A percentile compares a stretch with the other conserved stretches of the same genome.
Evolutionary conservation across 129 eudicot genomes (phyloP).

Genomic region (Flaveria trinervia): DNA sequence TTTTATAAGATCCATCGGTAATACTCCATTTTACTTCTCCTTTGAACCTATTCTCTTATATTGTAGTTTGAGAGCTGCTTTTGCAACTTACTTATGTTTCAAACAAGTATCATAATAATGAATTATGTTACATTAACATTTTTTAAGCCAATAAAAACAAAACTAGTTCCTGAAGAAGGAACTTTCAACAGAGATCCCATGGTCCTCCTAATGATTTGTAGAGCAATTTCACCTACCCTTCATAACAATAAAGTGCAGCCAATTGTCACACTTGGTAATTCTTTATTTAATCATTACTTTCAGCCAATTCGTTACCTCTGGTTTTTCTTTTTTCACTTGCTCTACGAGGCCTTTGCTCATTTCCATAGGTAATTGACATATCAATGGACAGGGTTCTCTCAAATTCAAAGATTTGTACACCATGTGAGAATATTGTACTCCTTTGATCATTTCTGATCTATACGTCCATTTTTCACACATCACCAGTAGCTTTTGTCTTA

Average conservation of each 20-base stretch:
- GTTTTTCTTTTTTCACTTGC: too few species aligned
- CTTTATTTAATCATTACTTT: not conserved
- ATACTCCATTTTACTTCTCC: too few species aligned
- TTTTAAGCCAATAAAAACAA: not conserved
- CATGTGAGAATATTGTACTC: conserved; percentile 22
- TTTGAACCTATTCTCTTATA: too few species aligned
- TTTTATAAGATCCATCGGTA: too few species aligned
- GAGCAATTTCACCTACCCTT: conserved; percentile 9
- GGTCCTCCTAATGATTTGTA: conserved; percentile 36
- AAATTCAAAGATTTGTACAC: conserved; percentile 21
- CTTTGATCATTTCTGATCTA: conserved; percentile 16
- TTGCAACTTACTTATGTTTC: not conserved
- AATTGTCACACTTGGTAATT: not conserved
- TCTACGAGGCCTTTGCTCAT: not conserved
- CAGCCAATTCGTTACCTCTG: not conserved
- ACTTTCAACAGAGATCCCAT: conserved; percentile 25
- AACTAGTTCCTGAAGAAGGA: not conserved
- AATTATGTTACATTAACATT: not conserved
- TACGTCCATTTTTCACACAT: conserved; percentile 33
- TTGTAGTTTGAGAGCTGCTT: too few species aligned
- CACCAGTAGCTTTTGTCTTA: conserved; percentile 27
- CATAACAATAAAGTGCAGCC: not conserved
- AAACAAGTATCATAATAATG: not conserved
- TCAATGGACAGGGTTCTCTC: conserved; percentile 34
- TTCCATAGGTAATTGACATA: not conserved